Percentiles rank a stretch among this genome's conserved stretches.
Conservation (phyloP, 345 rosid species). For the Crucihimalaya himalaica region DNA sequence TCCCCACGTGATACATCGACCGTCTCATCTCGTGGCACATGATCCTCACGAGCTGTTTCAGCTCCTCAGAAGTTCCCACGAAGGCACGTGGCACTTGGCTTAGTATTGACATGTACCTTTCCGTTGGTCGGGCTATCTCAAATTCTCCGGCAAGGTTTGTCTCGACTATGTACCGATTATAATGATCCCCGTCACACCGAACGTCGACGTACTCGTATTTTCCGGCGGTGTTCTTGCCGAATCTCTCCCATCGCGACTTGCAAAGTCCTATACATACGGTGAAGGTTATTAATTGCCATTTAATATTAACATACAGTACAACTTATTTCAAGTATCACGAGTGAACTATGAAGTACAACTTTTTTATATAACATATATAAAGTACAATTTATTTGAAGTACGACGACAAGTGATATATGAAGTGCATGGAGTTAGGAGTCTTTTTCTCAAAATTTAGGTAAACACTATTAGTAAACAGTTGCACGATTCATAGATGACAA, state of each 20-base stretch:
- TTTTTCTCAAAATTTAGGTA: background rate
- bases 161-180: constrained; percentile 60
- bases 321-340: background rate
- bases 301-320: background rate
- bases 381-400: background rate
- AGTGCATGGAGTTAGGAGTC: background rate
- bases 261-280: constrained; percentile 60
- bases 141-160: constrained; percentile 57
- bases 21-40: constrained; percentile 61
- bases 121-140: constrained; percentile 70
- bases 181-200: constrained; percentile 7
- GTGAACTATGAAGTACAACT: background rate
- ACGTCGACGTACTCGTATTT: constrained; percentile 69
- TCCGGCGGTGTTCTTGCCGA: constrained; percentile 53
- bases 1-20: constrained; percentile 54
- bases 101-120: constrained; percentile 46
- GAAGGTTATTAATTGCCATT: background rate
- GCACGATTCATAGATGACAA: background rate
- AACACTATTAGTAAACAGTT: background rate
- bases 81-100: constrained; percentile 53
- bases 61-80: constrained; percentile 50
- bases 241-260: constrained; percentile 77
- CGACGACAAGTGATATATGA: background rate
- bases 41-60: constrained; percentile 57
- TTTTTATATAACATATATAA: background rate